Conservation (phyloP, 78 protist genomes). For the Dictyostelium brefeldianum region DNA sequence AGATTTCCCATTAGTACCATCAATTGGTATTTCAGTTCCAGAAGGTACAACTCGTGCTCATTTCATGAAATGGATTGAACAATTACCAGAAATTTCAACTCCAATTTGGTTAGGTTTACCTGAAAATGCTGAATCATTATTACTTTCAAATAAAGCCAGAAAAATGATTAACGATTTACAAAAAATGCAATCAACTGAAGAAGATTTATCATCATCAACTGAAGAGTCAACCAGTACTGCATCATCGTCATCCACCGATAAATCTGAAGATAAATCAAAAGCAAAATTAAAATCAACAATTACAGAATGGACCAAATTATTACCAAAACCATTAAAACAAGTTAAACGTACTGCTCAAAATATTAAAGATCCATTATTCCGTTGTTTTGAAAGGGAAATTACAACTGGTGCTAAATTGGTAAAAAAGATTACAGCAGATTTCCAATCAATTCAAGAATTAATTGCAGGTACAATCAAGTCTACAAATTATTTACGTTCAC, state of each 20-base stretch:
- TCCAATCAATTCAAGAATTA: constrained; percentile 43
- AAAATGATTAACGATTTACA: constrained; percentile 30
- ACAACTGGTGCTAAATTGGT: constrained; percentile 82
- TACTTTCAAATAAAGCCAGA: constrained; percentile 60
- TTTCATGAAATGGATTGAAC: constrained; percentile 82
- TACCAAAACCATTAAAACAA: constrained; percentile 78
- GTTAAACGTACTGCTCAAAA: constrained; percentile 80
- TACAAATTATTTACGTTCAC: constrained; percentile 85
- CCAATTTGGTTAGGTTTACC: constrained; percentile 96
- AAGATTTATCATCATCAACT: constrained; percentile 11
- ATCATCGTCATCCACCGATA: not conserved
- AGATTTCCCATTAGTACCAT: constrained; percentile 63
- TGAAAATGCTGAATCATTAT: constrained; percentile 87
- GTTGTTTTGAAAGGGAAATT: constrained; percentile 92
- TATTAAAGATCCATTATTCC: constrained; percentile 89
- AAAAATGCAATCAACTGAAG: constrained; percentile 76
- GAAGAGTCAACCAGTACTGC: not conserved
- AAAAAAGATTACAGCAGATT: constrained; percentile 81
- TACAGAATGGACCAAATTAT: constrained; percentile 51
- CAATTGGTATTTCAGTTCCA: constrained; percentile 49
- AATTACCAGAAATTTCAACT: constrained; percentile 84
- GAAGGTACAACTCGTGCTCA: constrained; percentile 75
- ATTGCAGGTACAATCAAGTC: constrained; percentile 82
- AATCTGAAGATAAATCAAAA: constrained; percentile 70
- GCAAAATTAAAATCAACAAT: constrained; percentile 34